phyloP scores from a whole-genome alignment of 1,139 yeast species.

The Candida glucosophila region DNA sequence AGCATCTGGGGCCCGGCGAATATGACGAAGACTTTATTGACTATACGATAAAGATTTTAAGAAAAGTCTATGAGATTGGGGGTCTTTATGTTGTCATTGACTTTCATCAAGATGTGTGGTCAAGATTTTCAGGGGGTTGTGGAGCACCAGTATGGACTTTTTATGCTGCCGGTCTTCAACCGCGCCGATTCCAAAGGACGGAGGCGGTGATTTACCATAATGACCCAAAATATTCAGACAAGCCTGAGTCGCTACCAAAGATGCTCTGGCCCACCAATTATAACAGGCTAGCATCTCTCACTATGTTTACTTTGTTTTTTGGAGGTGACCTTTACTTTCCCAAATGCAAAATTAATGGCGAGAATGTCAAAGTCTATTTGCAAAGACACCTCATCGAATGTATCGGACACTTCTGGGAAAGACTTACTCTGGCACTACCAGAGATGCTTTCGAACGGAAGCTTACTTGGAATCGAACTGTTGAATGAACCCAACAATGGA shows the following conservation, averaged over 20 bases:
- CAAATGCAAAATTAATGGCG: conserved; percentile 56
- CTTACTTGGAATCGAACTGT: conserved; percentile 71
- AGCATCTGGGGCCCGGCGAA: conserved; percentile 77
- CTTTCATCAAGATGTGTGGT: conserved; percentile 95
- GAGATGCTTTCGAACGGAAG: conserved; percentile 44
- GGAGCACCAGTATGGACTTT: conserved; percentile 96
- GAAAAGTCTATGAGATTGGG: conserved; percentile 50
- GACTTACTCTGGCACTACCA: conserved; percentile 41
- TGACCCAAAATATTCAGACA: conserved; percentile 22
- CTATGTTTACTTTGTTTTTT: conserved; percentile 82
- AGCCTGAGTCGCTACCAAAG: conserved; percentile 50
- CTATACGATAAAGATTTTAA: conserved; percentile 56
- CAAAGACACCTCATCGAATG: conserved; percentile 58
- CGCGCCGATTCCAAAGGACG: conserved; percentile 53
- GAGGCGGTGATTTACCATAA: conserved; percentile 76
- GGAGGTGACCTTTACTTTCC: conserved; percentile 71
- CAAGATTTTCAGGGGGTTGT: conserved; percentile 83
- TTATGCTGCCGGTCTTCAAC: conserved; percentile 90
- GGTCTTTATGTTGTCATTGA: conserved; percentile 80
- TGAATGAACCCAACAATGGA: conserved; percentile 82
- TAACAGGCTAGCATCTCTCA: conserved; percentile 61
- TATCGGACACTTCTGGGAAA: conserved; percentile 43
- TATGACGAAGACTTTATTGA: conserved; percentile 75
- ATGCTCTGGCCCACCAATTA: conserved; percentile 96
- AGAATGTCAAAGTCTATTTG: conserved; percentile 70